A percentile compares a stretch with the other conserved stretches of the same genome.
Evolutionary conservation across 164 flowering plant species (phyloP).

Genomic region (Tetracentron sinense): DNA sequence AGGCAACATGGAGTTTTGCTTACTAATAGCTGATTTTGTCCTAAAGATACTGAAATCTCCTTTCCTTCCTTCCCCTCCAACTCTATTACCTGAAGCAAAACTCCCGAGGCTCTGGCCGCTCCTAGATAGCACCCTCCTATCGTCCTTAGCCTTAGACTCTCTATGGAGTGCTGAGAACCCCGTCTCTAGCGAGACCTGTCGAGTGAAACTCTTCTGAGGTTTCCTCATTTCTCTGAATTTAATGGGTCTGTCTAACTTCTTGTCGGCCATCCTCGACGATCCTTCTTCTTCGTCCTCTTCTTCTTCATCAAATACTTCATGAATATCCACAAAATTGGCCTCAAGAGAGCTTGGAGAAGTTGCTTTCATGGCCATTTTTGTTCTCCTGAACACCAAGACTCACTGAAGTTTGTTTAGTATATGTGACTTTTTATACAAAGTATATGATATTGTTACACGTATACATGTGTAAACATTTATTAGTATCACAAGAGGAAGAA

Average conservation of each 20-base stretch:
- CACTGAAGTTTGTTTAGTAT: too few relatives aligned
- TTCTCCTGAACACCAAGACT: too few relatives aligned
- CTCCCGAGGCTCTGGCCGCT: conserved; percentile 80
- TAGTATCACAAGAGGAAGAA: too few relatives aligned
- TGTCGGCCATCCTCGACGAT: too few relatives aligned
- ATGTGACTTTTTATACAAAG: too few relatives aligned
- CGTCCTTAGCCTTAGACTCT: conserved; percentile 41
- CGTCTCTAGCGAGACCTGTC: conserved; percentile 92
- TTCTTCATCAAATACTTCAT: conserved; percentile 37
- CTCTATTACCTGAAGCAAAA: conserved; percentile 30
- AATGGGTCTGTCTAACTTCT: conserved; percentile 18
- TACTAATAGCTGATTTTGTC: conserved; percentile 64
- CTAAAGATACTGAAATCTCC: conserved; percentile 79
- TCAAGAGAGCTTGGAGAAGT: conserved; percentile 18
- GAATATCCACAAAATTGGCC: conserved; percentile 49
- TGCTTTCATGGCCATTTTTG: conserved; percentile 28
- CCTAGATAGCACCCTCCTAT: conserved; percentile 45
- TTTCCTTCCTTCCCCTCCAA: conserved; percentile 42
- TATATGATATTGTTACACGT: too few relatives aligned
- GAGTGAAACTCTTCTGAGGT: conserved; percentile 37
- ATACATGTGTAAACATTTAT: too few relatives aligned
- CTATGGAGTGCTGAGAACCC: conserved; percentile 67
- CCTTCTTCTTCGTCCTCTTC: conserved; percentile 44
- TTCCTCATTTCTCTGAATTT: conserved; percentile 33
- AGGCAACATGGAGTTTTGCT: conserved; percentile 61